These are phyloP conservation scores for Posidonia oceanica DNA, from an alignment of 116 monocot genomes.

Conservation along the genomic window DNA sequence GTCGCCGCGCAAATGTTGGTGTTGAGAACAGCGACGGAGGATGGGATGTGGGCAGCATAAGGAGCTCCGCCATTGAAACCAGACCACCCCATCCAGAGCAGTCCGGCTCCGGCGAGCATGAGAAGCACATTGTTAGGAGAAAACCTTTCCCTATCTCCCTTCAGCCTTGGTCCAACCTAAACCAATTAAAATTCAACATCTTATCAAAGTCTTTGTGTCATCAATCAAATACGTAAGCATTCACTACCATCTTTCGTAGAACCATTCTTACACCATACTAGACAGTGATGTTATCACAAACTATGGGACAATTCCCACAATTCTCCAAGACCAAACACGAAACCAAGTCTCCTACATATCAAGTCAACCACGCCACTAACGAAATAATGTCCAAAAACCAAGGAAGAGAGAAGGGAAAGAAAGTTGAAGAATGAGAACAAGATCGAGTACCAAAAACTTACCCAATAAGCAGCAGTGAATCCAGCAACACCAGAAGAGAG, in stretches of 20 bases:
- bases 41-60: conserved; percentile 26
- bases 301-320: no score
- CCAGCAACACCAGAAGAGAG: conserved; percentile 33
- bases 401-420: no score
- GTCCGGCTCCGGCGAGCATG: conserved; percentile 37
- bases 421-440: neutral
- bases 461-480: conserved; percentile 35
- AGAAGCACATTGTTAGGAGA: conserved; percentile 47
- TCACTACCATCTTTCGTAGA: no score
- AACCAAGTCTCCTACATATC: neutral
- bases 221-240: no score
- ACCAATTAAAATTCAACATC: neutral
- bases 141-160: conserved; percentile 39
- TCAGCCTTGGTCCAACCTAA: conserved; percentile 45
- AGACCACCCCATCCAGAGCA: conserved; percentile 54
- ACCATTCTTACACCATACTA: no score
- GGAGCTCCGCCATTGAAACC: conserved; percentile 55
- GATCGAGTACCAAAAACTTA: neutral
- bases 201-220: no score
- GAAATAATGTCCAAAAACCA: no score
- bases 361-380: neutral
- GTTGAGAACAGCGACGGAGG: conserved; percentile 41
- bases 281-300: no score
- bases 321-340: neutral
- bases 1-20: conserved; percentile 41